Evolutionary conservation across 2,329 filamentous ascomycete genomes (phyloP).

Genomic region (Stemphylium lycopersici): DNA sequence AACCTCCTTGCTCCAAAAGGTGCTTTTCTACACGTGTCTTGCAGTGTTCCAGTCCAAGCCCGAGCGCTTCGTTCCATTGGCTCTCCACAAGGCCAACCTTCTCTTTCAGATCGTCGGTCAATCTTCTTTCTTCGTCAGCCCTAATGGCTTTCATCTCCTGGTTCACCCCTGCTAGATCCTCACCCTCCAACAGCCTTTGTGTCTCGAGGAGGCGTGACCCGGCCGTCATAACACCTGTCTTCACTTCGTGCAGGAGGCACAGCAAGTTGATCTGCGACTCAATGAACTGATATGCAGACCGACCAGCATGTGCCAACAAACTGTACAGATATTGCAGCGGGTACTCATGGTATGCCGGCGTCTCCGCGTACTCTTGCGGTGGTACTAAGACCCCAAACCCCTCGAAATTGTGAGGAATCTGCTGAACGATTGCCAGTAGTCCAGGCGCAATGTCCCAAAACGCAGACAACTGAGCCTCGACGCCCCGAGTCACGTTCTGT

Average conservation of each 20-base stretch:
- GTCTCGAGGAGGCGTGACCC: slow-evolving; percentile 71
- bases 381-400: slow-evolving; percentile 80
- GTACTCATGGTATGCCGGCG: slow-evolving; percentile 77
- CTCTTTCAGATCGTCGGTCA: slow-evolving; percentile 90
- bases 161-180: slow-evolving; percentile 49
- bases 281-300: slow-evolving; percentile 95
- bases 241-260: slow-evolving; percentile 89
- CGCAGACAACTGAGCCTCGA: slow-evolving; percentile 88
- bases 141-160: slow-evolving; percentile 64
- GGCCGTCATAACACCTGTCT: slow-evolving; percentile 75
- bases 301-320: slow-evolving; percentile 83
- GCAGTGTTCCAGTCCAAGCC: slow-evolving; percentile 73
- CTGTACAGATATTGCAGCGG: slow-evolving; percentile 91
- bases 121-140: slow-evolving; percentile 68
- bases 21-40: slow-evolving; percentile 76
- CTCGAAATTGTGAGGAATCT: slow-evolving; percentile 68
- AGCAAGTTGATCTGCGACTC: slow-evolving; percentile 91
- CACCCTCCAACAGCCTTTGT: slow-evolving; percentile 57
- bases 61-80: slow-evolving; percentile 88
- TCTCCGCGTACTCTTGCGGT: slow-evolving; percentile 79
- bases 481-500: slow-evolving; percentile 81
- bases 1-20: slow-evolving; percentile 79
- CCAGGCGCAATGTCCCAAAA: slow-evolving; percentile 98
- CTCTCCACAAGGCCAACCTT: slow-evolving; percentile 90
- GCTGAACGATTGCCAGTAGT: slow-evolving; percentile 77